Base-by-base conservation (phyloP, 768 basidiomycete genomes). In the Galerina sulciceps region DNA sequence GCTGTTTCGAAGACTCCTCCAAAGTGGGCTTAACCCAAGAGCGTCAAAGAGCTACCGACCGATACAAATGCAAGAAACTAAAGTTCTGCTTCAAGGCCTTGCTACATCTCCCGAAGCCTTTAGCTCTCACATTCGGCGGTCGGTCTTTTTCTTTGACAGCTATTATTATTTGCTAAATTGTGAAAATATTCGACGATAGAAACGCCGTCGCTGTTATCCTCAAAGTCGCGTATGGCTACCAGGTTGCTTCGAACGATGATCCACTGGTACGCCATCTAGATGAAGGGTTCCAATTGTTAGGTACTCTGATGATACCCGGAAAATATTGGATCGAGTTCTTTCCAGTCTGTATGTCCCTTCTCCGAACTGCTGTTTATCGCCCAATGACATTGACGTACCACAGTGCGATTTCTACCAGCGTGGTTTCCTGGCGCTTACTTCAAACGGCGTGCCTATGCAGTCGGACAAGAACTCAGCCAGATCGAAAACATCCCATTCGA, bases 381-480 rank as follows among this genome's bases (percentile, higher is more conserved):
- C 11, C 14, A 10, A 3, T 15, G 10, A 15, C 31, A n/a, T 14
- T 20, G 26, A 17, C 22, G 14, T 41, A 48, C 2, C 26, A 8
- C 34, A 80, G 79, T 79, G 51, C 67, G 73, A 34, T 74, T 69
- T 58, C 18, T 81, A 0, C 80, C 80, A 0, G 63, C 65, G 0
- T 80, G 80, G 79, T 72, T 82, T 51, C 79, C 81, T 20, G 75
- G 79, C 4, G 76, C 73, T 36, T 67, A 62, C 1, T 82, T 79
- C 70, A 79, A 81, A 60, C 66, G 67, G 14, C 23, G 56, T 8
- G 75, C 71, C 0, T 53, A 54, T 10, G 50, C 59, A 17, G 66
- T 57, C 20, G 65, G 61, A 14, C 37, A 58, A 15, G 50, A 62
- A 5, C 41, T 76, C 22, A 61, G 61, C 22, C 54, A 38, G 0